Evolutionary conservation across 1,139 yeast genomes (phyloP), one percentile per base, ranked within the genome.

Genomic region (Hanseniaspora sp.): DNA sequence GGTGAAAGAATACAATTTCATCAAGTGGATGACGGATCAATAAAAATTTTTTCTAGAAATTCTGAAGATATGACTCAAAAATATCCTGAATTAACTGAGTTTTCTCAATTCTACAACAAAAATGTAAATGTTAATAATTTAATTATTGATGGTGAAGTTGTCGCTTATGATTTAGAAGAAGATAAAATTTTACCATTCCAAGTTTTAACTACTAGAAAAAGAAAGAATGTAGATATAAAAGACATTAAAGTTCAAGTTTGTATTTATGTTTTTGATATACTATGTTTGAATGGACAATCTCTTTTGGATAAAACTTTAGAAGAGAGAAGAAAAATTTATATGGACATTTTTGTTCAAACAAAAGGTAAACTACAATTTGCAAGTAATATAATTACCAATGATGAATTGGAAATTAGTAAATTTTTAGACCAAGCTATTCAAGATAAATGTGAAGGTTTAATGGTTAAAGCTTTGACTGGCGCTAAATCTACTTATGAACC

Each of bases 1-100:
- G 99, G 99, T 47, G 98, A 94, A 69, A 78, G 99, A 62, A 97
- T 97, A 0, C 99, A 92, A 65, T 83, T 92, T 8, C 99, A 92
- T 67, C 69, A 84, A 39, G 67, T 86, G 18, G 69, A 73, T 0
- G 78, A 78, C 61, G 96, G 96, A 0, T 64, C 73, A 11, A 82
- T 88, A 60, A 74, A 79, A 54, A 83, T 92, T 9, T 92, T 87
- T 66, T 88, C 96, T 1, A 78, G 99, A 69, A 92, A 92, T 67
- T 86, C 95, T 52, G 99, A 92, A 71, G 94, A 94, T 67, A 92
- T 92, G 98, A 84, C 96, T 0, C 87, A 86, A 65, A 73, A 96
- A 63, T 92, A 92, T 64, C 99, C 99, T 0, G 99, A 92, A 67
- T 68, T 81, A 48, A 70, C 69, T 30, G 70, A 75, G 17, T 51